phyloP scores from a whole-genome alignment of 164 flowering plant genomes.

The Brasenia schreberi region DNA sequence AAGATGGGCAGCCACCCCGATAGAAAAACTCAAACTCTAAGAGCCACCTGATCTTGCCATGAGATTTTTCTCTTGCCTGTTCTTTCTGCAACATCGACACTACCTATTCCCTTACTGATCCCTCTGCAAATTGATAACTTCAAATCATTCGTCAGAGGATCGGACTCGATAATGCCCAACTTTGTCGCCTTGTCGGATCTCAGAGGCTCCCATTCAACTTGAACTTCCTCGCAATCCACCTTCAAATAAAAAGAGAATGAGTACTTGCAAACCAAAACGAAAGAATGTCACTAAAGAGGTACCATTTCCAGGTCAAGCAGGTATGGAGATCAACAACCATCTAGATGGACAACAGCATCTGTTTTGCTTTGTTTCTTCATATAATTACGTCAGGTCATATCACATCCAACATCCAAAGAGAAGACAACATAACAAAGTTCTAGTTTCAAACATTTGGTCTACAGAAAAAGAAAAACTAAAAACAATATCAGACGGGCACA shows the following conservation, averaged over 20 bases:
- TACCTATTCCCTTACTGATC: slow-evolving; percentile 16
- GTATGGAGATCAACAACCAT: too few species aligned
- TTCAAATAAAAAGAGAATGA: slow-evolving; percentile 15
- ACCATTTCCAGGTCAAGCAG: too few species aligned
- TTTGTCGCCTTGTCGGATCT: slow-evolving; percentile 24
- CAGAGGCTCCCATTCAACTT: slow-evolving; percentile 16
- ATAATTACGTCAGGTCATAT: too few species aligned
- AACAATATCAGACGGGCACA: too few species aligned
- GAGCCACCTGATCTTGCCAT: slow-evolving; percentile 88
- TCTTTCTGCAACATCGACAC: slow-evolving; percentile 19
- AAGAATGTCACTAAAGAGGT: not conserved
- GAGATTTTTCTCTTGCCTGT: slow-evolving; percentile 67
- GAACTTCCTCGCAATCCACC: slow-evolving; percentile 29
- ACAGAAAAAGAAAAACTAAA: slow-evolving; percentile 1
- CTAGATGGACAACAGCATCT: too few species aligned
- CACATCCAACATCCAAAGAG: slow-evolving; percentile 9
- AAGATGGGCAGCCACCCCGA: not conserved
- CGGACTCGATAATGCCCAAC: slow-evolving; percentile 19
- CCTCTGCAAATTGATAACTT: slow-evolving; percentile 45
- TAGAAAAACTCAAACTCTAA: slow-evolving; percentile 38
- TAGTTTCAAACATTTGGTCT: too few species aligned
- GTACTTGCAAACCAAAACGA: not conserved
- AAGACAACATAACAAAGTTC: slow-evolving; percentile 3
- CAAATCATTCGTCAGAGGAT: slow-evolving; percentile 33
- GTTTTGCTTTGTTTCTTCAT: too few species aligned